Conservation (phyloP, 176 grass and related monocot genomes). For the Elaeis guineensis region DNA sequence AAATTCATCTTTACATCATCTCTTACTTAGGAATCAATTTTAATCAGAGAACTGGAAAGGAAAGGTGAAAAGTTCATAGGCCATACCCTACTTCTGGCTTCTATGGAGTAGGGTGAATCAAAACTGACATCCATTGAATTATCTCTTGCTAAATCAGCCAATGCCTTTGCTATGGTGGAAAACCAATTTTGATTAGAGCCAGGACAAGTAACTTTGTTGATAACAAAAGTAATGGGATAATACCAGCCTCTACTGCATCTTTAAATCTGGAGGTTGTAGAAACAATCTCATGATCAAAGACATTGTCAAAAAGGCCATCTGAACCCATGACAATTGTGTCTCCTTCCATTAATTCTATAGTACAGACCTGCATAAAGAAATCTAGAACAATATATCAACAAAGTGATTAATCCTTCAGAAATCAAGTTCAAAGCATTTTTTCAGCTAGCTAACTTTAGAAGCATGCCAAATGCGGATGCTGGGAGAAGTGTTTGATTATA, state of each 20-base stretch:
- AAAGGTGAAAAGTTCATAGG: not conserved
- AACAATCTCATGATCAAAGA: constrained; percentile 86
- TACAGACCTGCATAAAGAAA: constrained; percentile 48
- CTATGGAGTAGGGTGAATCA: constrained; percentile 89
- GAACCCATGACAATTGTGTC: constrained; percentile 80
- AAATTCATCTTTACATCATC: not conserved
- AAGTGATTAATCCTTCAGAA: too few species aligned
- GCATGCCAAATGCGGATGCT: too few species aligned
- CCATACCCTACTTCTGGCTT: constrained; percentile 63
- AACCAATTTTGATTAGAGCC: constrained; percentile 11
- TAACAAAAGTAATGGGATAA: constrained; percentile 7
- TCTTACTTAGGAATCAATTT: not conserved
- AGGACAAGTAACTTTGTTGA: not conserved
- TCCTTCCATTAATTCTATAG: constrained; percentile 68
- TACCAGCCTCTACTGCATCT: constrained; percentile 70
- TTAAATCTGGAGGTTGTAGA: constrained; percentile 42
- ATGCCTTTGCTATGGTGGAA: constrained; percentile 46
- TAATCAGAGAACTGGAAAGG: not conserved
- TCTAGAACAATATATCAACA: constrained; percentile 2
- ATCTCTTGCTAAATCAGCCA: constrained; percentile 73
- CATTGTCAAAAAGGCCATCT: constrained; percentile 90
- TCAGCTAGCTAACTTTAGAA: too few species aligned
- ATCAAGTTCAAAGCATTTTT: too few species aligned
- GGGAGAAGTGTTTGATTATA: too few species aligned
- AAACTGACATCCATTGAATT: constrained; percentile 74